Evolutionary conservation across 1,139 yeast genomes (phyloP), one percentile per base, ranked within the genome.

Genomic region (Ogataea hybrid): DNA sequence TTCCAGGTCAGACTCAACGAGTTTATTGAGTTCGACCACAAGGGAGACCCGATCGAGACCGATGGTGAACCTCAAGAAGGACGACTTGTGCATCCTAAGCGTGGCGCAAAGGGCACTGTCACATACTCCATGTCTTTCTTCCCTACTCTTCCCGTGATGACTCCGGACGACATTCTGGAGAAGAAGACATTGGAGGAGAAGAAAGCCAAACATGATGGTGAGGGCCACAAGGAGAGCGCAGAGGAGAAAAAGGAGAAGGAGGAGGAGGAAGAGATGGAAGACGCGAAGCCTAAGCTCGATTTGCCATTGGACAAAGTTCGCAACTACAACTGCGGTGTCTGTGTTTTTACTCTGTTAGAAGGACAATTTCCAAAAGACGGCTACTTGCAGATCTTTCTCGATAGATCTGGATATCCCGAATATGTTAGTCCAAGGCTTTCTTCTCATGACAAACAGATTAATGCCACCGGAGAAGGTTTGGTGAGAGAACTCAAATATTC

Each of bases 91-190:
- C 79, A 80, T 56, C 79, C 75, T 53, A 67, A 65, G 49, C 84
- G 81, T 59, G 89, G 92, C 14, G 80, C 95, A 32, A 85, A 85
- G 68, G 98, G 98, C 59, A 65, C 73, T 16, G 71, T 92, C 28
- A 73, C 79, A 11, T 92, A 86, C 62, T 72, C 80, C 10, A 68
- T 85, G 40, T 76, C 94, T 3, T 92, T 92, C 70, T 88, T 79
- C 64, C 97, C 98, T 20, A 67, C 83, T 14, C 64, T 84, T 42
- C 88, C 90, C 10, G 84, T 89, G 7, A 73, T 83, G 71, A 78
- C 88, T 27, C 79, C 87, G 41, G 84, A 79, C 46, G 96, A 87
- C 51, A 70, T 78, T 37, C 72, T 69, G 47, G 87, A 79, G 42
- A 66, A 68, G 28, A 65, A 68, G 38, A 66, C 65, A 44, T 62